Conservation (phyloP, 176 grass and related monocot genomes). For the Phoenix dactylifera region DNA sequence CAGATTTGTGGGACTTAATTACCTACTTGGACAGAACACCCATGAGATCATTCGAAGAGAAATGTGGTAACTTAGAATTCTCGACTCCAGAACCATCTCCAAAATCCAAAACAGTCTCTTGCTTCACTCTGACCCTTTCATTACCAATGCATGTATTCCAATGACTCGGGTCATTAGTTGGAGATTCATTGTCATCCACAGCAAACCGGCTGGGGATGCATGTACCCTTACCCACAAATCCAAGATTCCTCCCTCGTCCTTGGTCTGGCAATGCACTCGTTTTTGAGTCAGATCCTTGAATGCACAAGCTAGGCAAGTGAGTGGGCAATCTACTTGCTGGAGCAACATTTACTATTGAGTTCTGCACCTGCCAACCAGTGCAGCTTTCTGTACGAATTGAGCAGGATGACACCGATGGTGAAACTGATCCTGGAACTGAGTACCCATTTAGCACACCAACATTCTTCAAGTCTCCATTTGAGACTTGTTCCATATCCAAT, state of each 20-base stretch:
- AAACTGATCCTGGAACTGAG: background rate
- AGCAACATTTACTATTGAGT: too few species aligned
- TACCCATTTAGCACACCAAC: background rate
- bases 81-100: background rate
- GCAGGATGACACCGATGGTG: too few species aligned
- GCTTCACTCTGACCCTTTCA: background rate
- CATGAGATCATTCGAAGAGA: background rate
- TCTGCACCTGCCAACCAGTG: too few species aligned
- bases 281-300: too few species aligned
- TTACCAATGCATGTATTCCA: background rate
- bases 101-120: background rate
- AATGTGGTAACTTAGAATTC: background rate
- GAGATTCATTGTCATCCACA: background rate
- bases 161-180: background rate
- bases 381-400: too few species aligned
- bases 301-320: too few species aligned
- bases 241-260: background rate
- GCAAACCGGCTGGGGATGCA: background rate
- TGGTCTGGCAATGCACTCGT: too few species aligned
- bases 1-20: too few species aligned
- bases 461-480: background rate
- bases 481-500: background rate
- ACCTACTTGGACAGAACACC: slow-evolving; percentile 1
- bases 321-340: too few species aligned
- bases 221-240: background rate